A percentile compares a stretch with the other conserved stretches of the same genome.
Conservation (phyloP, 768 basidiomycete species). For the Amanita jacksonii region DNA sequence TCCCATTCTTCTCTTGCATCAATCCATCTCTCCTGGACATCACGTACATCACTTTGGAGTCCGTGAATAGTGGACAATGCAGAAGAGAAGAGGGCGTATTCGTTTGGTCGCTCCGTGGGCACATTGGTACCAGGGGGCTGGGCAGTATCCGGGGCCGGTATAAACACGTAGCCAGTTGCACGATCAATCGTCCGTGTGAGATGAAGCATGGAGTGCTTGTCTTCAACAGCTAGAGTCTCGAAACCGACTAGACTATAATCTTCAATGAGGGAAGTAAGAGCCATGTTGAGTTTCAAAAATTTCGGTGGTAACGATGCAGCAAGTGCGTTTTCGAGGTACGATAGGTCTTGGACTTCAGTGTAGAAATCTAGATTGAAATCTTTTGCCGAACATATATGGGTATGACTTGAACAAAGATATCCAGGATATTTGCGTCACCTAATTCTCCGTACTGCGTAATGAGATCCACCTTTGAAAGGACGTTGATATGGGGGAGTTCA, state of each 20-base stretch:
- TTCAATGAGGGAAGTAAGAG: constrained; percentile 87
- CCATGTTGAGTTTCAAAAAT: constrained; percentile 75
- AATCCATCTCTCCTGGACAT: constrained; percentile 93
- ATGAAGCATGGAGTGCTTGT: constrained; percentile 91
- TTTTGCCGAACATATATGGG: constrained; percentile 21
- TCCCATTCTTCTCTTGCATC: constrained; percentile 79
- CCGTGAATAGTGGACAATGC: constrained; percentile 48
- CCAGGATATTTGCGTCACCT: constrained; percentile 42
- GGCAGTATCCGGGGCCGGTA: constrained; percentile 35
- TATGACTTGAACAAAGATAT: too few relatives aligned
- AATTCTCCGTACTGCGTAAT: constrained; percentile 84
- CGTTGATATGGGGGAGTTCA: constrained; percentile 97
- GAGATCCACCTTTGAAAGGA: constrained; percentile 93
- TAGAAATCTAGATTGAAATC: constrained; percentile 98
- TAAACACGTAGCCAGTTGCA: constrained; percentile 85
- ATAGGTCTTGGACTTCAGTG: constrained; percentile 94
- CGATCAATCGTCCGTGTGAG: constrained; percentile 80
- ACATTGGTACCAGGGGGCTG: constrained; percentile 27
- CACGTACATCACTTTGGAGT: constrained; percentile 44
- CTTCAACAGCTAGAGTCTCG: constrained; percentile 95
- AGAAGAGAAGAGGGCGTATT: constrained; percentile 56
- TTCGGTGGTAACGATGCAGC: constrained; percentile 49
- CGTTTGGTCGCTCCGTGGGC: constrained; percentile 42
- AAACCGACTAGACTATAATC: constrained; percentile 92
- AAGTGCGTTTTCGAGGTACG: constrained; percentile 74